Evolutionary conservation across 1,139 yeast genomes (phyloP).

Genomic region (Blastobotrys indianensis): DNA sequence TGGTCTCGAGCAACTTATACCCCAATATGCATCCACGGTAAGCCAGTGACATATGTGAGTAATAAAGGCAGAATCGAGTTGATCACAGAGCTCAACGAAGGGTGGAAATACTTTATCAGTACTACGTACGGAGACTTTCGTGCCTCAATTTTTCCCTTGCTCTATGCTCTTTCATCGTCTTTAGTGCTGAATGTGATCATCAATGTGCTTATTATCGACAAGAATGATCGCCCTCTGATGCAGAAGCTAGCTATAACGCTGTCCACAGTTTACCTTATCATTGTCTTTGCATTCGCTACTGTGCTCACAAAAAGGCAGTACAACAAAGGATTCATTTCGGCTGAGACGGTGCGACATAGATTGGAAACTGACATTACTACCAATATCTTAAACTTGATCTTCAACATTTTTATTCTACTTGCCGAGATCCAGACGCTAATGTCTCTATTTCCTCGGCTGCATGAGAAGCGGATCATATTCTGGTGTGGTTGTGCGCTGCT

Average conservation of each 20-base stretch:
- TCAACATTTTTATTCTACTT: conserved; percentile 55
- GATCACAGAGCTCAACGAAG: conserved; percentile 8
- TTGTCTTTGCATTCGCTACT: conserved; percentile 47
- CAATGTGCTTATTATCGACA: conserved; percentile 46
- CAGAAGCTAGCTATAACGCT: conserved; percentile 24
- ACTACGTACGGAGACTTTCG: conserved; percentile 11
- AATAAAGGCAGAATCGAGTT: conserved; percentile 6
- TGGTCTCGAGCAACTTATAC: conserved; percentile 14
- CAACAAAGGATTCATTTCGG: conserved; percentile 44
- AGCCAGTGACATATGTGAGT: conserved; percentile 18
- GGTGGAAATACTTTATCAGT: conserved; percentile 19
- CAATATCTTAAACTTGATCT: conserved; percentile 54
- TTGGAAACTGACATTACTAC: conserved; percentile 44
- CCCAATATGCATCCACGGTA: conserved; percentile 17
- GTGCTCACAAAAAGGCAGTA: conserved; percentile 45
- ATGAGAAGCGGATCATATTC: conserved; percentile 63
- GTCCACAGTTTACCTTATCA: conserved; percentile 37
- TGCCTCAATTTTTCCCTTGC: conserved; percentile 35
- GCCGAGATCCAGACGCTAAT: conserved; percentile 74
- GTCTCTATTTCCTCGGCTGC: conserved; percentile 63
- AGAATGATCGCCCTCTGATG: conserved; percentile 43
- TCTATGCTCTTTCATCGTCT: conserved; percentile 58
- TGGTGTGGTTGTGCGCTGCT: conserved; percentile 55
- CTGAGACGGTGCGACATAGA: conserved; percentile 46
- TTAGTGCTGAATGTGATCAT: conserved; percentile 61